These are phyloP conservation scores for Cutaneotrichosporon arboriforme DNA, from an alignment of 1,284 basidiomycete species.

Conservation along the genomic window DNA sequence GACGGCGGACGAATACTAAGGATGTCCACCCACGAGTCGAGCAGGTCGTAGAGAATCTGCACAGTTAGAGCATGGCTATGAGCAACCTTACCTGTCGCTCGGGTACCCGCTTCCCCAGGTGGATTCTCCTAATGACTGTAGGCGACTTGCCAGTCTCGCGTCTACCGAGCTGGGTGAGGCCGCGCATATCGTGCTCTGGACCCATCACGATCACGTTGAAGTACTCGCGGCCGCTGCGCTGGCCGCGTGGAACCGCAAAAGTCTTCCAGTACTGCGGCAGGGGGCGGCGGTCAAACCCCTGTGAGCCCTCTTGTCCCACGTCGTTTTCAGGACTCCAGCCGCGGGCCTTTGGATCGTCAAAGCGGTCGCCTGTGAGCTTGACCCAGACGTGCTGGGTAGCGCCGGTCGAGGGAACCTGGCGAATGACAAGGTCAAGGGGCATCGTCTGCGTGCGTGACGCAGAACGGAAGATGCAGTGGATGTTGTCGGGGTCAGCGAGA, in stretches of 20 bases:
- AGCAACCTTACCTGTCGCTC: constrained; percentile 30
- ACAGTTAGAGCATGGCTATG: too few species aligned
- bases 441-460: constrained; percentile 1
- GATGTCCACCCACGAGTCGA: constrained; percentile 30
- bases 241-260: not conserved
- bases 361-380: constrained; percentile 24
- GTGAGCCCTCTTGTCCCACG: too few species aligned
- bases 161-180: not conserved
- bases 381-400: constrained; percentile 22
- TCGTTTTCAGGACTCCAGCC: too few species aligned
- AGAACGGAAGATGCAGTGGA: constrained; percentile 13
- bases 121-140: not conserved
- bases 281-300: not conserved
- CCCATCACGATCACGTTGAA: not conserved
- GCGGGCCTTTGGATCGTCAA: constrained; percentile 14
- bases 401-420: constrained; percentile 1
- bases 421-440: constrained; percentile 15
- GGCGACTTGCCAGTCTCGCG: not conserved
- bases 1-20: not conserved
- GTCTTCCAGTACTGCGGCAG: not conserved
- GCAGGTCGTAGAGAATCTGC: constrained; percentile 29
- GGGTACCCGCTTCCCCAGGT: constrained; percentile 16
- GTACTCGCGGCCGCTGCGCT: not conserved
- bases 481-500: constrained; percentile 20
- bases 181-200: not conserved